phyloP scores from a whole-genome alignment of 345 rosid species.

The Alliaria petiolata region DNA sequence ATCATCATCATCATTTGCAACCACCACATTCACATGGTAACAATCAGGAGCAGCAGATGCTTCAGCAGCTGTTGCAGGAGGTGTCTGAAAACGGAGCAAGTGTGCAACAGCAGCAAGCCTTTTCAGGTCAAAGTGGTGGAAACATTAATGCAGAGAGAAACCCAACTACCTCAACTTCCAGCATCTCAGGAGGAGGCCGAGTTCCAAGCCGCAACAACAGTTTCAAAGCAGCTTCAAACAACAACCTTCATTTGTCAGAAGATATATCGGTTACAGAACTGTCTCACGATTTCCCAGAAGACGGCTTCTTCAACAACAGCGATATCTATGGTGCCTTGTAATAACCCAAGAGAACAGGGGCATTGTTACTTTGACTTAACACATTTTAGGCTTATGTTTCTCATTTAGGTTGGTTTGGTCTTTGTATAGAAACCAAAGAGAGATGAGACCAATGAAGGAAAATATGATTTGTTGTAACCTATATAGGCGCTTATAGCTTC shows the following conservation, averaged over 20 bases:
- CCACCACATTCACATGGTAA: slow-evolving; percentile 19
- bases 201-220: slow-evolving; percentile 30
- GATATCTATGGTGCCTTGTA: slow-evolving; percentile 22
- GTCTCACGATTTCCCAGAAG: slow-evolving; percentile 18
- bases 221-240: slow-evolving; percentile 16
- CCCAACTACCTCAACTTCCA: slow-evolving; percentile 20
- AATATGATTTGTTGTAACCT: slow-evolving; percentile 7
- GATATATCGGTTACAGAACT: slow-evolving; percentile 20
- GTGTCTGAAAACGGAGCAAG: slow-evolving; percentile 7
- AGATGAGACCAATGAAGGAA: not conserved
- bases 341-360: slow-evolving; percentile 1
- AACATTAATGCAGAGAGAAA: slow-evolving; percentile 26
- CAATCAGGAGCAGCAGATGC: slow-evolving; percentile 27
- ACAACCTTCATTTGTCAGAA: slow-evolving; percentile 14
- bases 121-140: slow-evolving; percentile 23
- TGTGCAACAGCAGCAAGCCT: slow-evolving; percentile 22
- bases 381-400: slow-evolving; percentile 19
- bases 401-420: slow-evolving; percentile 16
- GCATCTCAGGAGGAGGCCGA: slow-evolving; percentile 29
- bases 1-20: slow-evolving; percentile 28
- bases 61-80: slow-evolving; percentile 17
- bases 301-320: slow-evolving; percentile 19
- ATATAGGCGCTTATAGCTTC: not conserved
- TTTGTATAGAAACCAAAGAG: slow-evolving; percentile 20
- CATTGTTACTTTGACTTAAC: slow-evolving; percentile 22